phyloP scores from a whole-genome alignment of 2,329 filamentous ascomycete genomes.

The Penicillium sp. region DNA sequence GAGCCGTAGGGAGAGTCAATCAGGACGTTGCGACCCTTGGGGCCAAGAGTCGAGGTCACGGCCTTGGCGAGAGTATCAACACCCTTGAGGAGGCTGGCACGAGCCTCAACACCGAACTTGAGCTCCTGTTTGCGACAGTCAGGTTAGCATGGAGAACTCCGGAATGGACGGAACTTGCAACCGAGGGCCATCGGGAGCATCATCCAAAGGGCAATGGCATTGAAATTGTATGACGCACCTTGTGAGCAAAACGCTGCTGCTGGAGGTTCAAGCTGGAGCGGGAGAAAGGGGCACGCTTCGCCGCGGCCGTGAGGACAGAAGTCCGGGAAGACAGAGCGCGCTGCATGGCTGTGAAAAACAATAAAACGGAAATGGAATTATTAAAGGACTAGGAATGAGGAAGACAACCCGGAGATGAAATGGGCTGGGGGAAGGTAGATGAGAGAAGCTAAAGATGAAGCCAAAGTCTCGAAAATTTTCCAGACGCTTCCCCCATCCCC shows the following conservation, averaged over 20 bases:
- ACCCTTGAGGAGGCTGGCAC: slow-evolving; percentile 84
- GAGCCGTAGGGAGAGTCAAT: slow-evolving; percentile 99
- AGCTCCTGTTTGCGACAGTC: slow-evolving; percentile 67
- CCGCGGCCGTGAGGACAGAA: slow-evolving; percentile 68
- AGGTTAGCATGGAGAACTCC: slow-evolving; percentile 11
- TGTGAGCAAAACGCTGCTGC: slow-evolving; percentile 95
- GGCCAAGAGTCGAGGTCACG: slow-evolving; percentile 91
- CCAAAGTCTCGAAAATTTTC: slow-evolving; percentile 44
- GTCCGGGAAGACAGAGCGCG: slow-evolving; percentile 85
- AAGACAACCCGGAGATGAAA: slow-evolving; percentile 33
- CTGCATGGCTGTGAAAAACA: slow-evolving; percentile 65
- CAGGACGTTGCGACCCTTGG: slow-evolving; percentile 96
- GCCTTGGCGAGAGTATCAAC: slow-evolving; percentile 96
- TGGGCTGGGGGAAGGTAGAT: slow-evolving; percentile 29
- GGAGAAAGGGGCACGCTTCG: slow-evolving; percentile 56
- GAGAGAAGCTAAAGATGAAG: slow-evolving; percentile 36
- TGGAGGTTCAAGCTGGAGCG: slow-evolving; percentile 69
- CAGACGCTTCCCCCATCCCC: slow-evolving; percentile 40
- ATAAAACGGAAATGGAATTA: slow-evolving; percentile 19
- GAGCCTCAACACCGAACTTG: slow-evolving; percentile 95
- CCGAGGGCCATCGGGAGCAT: background rate
- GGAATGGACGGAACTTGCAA: slow-evolving; percentile 21
- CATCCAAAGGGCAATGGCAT: slow-evolving; percentile 1
- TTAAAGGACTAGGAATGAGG: slow-evolving; percentile 21
- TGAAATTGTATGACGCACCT: slow-evolving; percentile 59